phyloP scores from a whole-genome alignment of 2,329 filamentous ascomycete species.

The Rhynchosporium agropyri region DNA sequence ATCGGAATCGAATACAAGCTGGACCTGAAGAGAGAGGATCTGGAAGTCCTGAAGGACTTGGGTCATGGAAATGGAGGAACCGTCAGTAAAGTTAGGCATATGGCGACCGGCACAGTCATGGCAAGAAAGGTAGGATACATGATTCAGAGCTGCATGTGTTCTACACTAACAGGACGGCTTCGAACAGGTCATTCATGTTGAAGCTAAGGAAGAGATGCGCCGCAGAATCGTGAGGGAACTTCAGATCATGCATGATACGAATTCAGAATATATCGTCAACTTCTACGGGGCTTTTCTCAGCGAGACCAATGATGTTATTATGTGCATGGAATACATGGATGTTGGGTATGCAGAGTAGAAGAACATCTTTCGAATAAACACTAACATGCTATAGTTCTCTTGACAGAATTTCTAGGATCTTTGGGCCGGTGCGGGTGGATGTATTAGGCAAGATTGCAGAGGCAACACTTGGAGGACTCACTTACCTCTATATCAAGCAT shows the following conservation, averaged over 20 bases:
- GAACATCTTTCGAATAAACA: not conserved
- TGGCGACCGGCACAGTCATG: constrained; percentile 94
- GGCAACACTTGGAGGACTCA: constrained; percentile 88
- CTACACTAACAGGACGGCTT: constrained; percentile 9
- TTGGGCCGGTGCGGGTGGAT: constrained; percentile 92
- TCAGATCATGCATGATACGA: constrained; percentile 98
- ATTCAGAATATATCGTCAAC: constrained; percentile 94
- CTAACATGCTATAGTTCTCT: constrained; percentile 66
- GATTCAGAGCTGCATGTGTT: not conserved
- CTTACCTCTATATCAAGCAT: constrained; percentile 92
- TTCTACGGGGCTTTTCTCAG: constrained; percentile 98
- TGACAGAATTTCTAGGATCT: constrained; percentile 90
- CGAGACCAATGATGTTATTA: constrained; percentile 94
- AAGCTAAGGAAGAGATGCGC: constrained; percentile 95
- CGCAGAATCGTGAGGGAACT: constrained; percentile 97
- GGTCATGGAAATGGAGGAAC: constrained; percentile 96
- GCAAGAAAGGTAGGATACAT: constrained; percentile 78
- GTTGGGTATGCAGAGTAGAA: constrained; percentile 71
- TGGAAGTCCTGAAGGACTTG: constrained; percentile 91
- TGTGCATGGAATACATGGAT: constrained; percentile 99
- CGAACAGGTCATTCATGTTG: constrained; percentile 88
- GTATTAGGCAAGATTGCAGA: constrained; percentile 97
- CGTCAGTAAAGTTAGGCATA: constrained; percentile 96
- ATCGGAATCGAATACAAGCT: constrained; percentile 98
- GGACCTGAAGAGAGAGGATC: constrained; percentile 86